phyloP scores from a whole-genome alignment of 106 monocot genomes.

The Iris macrosiphon region DNA sequence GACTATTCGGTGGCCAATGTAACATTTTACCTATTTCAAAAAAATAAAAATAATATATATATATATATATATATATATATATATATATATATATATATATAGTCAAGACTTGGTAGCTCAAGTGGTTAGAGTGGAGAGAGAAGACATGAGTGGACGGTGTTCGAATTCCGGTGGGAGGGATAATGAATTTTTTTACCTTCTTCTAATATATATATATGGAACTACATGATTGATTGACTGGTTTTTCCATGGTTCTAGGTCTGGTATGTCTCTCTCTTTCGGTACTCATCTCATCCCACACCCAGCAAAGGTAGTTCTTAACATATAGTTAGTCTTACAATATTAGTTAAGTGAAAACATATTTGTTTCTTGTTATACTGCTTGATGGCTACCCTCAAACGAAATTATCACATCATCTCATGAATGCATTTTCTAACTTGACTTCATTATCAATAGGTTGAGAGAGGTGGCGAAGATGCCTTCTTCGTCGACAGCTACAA shows the following conservation, averaged over 20 bases:
- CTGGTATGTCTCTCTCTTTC: conserved; percentile 56
- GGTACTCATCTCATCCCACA: conserved; percentile 84
- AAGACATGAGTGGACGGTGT: too few relatives aligned
- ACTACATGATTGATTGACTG: conserved; percentile 1
- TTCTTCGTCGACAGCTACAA: conserved; percentile 60
- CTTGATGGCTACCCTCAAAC: neutral
- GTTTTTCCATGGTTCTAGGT: conserved; percentile 34
- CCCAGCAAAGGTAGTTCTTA: conserved; percentile 60
- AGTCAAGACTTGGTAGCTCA: too few relatives aligned
- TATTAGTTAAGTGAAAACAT: neutral
- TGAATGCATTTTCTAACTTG: neutral
- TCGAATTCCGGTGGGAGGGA: too few relatives aligned
- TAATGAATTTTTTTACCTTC: too few relatives aligned
- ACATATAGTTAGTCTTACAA: neutral
- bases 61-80: too few relatives aligned
- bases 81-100: too few relatives aligned
- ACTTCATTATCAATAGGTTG: conserved; percentile 33
- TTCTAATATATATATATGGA: too few relatives aligned
- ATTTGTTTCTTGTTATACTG: neutral
- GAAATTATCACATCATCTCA: neutral
- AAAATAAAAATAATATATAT: too few relatives aligned
- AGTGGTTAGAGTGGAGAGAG: too few relatives aligned
- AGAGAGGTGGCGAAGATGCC: conserved; percentile 90
- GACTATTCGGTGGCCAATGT: too few relatives aligned
- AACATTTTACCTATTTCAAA: too few relatives aligned